Percentiles rank a stretch among this genome's conserved stretches.
Conservation (phyloP, 2,329 filamentous ascomycete genomes). For the Eutypa lata region DNA sequence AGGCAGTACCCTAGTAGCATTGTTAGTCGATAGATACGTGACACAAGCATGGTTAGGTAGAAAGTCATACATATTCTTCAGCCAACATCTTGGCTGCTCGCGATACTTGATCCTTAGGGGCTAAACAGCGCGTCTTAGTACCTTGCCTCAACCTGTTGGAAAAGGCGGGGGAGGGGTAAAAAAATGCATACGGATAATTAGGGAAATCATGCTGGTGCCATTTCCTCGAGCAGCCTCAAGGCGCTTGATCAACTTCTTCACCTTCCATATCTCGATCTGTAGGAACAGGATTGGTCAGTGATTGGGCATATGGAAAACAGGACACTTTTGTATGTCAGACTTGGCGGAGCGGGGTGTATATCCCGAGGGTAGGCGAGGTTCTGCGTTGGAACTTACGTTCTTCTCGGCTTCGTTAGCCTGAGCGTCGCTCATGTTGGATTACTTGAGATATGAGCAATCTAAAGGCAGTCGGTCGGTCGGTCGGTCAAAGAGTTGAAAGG, state of each 20-base stretch:
- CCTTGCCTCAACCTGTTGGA: slow-evolving; percentile 5
- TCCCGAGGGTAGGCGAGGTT: background rate
- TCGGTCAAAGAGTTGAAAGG: background rate
- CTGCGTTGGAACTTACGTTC: slow-evolving; percentile 59
- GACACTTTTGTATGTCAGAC: slow-evolving; percentile 13
- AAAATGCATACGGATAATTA: slow-evolving; percentile 81
- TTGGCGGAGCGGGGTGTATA: slow-evolving; percentile 5
- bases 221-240: slow-evolving; percentile 96
- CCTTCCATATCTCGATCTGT: slow-evolving; percentile 84
- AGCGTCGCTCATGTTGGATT: slow-evolving; percentile 77
- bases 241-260: slow-evolving; percentile 99
- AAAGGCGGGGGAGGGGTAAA: slow-evolving; percentile 23
- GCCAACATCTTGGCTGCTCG: slow-evolving; percentile 99
- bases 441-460: slow-evolving; percentile 5
- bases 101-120: slow-evolving; percentile 97
- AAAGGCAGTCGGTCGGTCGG: background rate
- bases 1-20: slow-evolving; percentile 76
- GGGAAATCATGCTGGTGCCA: slow-evolving; percentile 98
- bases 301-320: slow-evolving; percentile 16
- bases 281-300: slow-evolving; percentile 12
- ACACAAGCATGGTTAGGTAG: background rate
- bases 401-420: slow-evolving; percentile 95
- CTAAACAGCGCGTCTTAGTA: slow-evolving; percentile 41
- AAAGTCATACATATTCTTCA: slow-evolving; percentile 89
- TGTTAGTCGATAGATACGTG: slow-evolving; percentile 17